These are phyloP conservation scores for Mucuna pruriens DNA, from an alignment of 306 rosid species.

Conservation along the genomic window DNA sequence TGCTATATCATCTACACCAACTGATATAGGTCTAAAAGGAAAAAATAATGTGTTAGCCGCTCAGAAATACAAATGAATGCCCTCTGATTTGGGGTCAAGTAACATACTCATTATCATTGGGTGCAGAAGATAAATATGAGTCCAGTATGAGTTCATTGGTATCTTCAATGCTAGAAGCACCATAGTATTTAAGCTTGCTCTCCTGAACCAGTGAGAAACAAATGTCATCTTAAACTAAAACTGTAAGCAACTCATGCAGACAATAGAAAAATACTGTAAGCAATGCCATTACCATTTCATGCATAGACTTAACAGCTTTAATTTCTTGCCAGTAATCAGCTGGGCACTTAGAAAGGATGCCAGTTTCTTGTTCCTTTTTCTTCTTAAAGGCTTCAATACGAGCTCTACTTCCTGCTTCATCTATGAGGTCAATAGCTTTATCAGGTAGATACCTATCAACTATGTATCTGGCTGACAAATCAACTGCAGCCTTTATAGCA, in stretches of 20 bases:
- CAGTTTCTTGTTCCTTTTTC: constrained; percentile 60
- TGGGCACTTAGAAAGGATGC: constrained; percentile 69
- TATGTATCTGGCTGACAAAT: constrained; percentile 76
- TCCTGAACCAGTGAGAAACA: constrained; percentile 54
- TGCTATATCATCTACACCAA: constrained; percentile 74
- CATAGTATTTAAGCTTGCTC: constrained; percentile 59
- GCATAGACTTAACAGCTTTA: constrained; percentile 73
- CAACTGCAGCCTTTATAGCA: constrained; percentile 76
- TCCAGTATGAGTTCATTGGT: constrained; percentile 50
- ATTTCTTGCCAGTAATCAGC: constrained; percentile 88
- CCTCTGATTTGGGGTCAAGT: constrained; percentile 35
- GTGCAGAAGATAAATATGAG: constrained; percentile 56
- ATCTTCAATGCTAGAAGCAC: constrained; percentile 54
- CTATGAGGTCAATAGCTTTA: constrained; percentile 96
- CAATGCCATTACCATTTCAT: constrained; percentile 68
- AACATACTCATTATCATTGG: constrained; percentile 63
- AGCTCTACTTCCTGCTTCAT: constrained; percentile 98
- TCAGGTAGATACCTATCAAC: constrained; percentile 93
- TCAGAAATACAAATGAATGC: constrained; percentile 33
- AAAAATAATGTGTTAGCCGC: constrained; percentile 33
- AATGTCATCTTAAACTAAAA: constrained; percentile 23
- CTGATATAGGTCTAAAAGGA: constrained; percentile 59
- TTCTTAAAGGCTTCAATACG: constrained; percentile 74
- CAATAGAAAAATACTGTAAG: constrained; percentile 15
- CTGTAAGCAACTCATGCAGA: constrained; percentile 21